Evolutionary conservation across 768 basidiomycete species (phyloP).

Genomic region (Mycena filopes): DNA sequence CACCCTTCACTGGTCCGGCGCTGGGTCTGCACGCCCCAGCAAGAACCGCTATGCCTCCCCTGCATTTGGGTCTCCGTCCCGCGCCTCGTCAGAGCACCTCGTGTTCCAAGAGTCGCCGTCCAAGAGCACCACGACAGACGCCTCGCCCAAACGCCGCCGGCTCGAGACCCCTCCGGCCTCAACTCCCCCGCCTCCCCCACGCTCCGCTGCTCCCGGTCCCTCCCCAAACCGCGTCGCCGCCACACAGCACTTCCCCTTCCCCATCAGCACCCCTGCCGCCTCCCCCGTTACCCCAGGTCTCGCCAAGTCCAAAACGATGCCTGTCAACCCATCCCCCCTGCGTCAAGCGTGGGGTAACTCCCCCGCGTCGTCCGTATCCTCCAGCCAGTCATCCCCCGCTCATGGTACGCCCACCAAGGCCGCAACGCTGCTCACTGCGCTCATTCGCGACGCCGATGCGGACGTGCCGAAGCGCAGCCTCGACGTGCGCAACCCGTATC

Average conservation of each 20-base stretch:
- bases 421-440: conserved; percentile 73
- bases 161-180: conserved; percentile 35
- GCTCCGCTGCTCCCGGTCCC: conserved; percentile 47
- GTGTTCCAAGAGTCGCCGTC: conserved; percentile 47
- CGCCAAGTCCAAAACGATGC: conserved; percentile 52
- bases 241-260: conserved; percentile 47
- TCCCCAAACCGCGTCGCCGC: conserved; percentile 43
- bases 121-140: conserved; percentile 15
- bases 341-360: conserved; percentile 76
- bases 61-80: conserved; percentile 64
- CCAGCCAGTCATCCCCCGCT: conserved; percentile 44
- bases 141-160: conserved; percentile 36
- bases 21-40: conserved; percentile 67
- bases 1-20: conserved; percentile 78
- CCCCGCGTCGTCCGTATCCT: conserved; percentile 48
- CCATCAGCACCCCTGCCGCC: conserved; percentile 42
- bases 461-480: conserved; percentile 56
- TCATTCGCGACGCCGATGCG: conserved; percentile 78
- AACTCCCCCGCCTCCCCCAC: conserved; percentile 38
- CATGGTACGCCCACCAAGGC: conserved; percentile 68
- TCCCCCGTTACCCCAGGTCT: conserved; percentile 27
- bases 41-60: conserved; percentile 81
- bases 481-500: conserved; percentile 83
- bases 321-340: conserved; percentile 77
- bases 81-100: conserved; percentile 53